These are phyloP conservation scores for Colletotrichum viniferum DNA, from an alignment of 2,329 filamentous ascomycete species.

Conservation along the genomic window DNA sequence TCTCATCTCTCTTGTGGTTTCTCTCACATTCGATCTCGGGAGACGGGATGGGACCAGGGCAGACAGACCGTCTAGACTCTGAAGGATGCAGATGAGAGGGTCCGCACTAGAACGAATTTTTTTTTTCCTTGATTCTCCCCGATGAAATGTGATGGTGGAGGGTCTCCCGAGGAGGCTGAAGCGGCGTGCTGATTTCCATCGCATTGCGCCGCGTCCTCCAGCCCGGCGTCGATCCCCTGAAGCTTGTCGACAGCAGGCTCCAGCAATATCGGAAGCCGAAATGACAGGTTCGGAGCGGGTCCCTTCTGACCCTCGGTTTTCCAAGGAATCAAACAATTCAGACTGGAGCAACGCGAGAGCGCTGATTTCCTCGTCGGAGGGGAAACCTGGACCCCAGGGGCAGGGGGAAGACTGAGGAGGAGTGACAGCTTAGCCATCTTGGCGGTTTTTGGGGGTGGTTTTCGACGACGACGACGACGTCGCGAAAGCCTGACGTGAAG, in stretches of 20 bases:
- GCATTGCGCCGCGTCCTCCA: not conserved
- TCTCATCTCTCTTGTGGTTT: not conserved
- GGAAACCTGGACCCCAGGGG: not conserved
- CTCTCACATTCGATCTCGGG: not conserved
- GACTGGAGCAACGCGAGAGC: not conserved
- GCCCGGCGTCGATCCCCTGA: not conserved
- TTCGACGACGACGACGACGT: not conserved
- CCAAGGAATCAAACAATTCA: not conserved
- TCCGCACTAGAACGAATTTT: not conserved
- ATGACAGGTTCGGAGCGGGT: not conserved
- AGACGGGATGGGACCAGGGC: not conserved
- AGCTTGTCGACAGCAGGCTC: not conserved
- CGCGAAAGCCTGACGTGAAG: not conserved
- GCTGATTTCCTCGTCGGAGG: not conserved
- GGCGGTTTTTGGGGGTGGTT: not conserved
- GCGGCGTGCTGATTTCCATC: not conserved
- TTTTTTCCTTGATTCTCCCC: not conserved
- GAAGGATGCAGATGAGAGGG: not conserved
- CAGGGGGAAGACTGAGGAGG: not conserved
- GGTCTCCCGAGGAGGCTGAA: not conserved
- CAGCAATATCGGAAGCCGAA: slow-evolving; percentile 2
- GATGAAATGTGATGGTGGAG: not conserved
- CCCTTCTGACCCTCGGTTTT: not conserved
- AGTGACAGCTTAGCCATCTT: not conserved
- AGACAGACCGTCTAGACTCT: not conserved